Percentiles rank a stretch among this genome's conserved stretches.
phyloP scores from a whole-genome alignment of 2,329 filamentous ascomycete genomes.

The Cryphonectria carpinicola region DNA sequence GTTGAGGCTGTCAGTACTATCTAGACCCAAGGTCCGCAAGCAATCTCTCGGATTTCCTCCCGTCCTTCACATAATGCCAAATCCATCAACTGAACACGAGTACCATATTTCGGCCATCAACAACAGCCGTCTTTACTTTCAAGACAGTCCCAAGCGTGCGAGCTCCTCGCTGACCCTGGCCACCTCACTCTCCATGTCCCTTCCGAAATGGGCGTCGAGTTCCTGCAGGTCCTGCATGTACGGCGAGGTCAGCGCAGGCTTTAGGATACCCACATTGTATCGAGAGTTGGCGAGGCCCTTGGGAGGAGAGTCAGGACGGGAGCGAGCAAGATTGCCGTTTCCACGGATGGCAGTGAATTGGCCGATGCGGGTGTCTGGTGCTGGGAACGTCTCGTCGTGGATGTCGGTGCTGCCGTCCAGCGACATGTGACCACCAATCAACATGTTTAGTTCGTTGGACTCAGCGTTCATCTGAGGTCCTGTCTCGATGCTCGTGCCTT shows the following conservation, averaged over 20 bases:
- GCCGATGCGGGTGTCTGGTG: neutral
- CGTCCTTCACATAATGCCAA: neutral
- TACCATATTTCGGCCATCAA: neutral
- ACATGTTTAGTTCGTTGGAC: neutral
- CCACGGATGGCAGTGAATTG: neutral
- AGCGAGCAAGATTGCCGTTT: neutral
- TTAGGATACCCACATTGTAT: neutral
- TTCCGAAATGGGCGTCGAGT: neutral
- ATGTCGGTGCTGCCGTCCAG: neutral
- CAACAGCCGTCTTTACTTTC: neutral
- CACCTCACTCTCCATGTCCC: neutral
- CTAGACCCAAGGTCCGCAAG: neutral
- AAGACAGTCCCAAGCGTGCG: neutral
- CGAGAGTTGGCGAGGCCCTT: neutral
- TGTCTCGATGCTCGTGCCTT: neutral
- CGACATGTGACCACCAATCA: neutral
- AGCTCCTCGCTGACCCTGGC: neutral
- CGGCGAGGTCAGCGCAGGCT: neutral
- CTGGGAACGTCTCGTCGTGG: neutral
- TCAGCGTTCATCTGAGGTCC: neutral
- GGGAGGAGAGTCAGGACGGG: neutral
- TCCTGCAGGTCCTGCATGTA: constrained; percentile 1
- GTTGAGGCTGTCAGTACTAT: neutral
- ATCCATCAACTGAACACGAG: neutral
- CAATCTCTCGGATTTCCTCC: neutral